Base-by-base conservation (phyloP, 2,329 filamentous ascomycete genomes). In the Fusarium sp. region DNA sequence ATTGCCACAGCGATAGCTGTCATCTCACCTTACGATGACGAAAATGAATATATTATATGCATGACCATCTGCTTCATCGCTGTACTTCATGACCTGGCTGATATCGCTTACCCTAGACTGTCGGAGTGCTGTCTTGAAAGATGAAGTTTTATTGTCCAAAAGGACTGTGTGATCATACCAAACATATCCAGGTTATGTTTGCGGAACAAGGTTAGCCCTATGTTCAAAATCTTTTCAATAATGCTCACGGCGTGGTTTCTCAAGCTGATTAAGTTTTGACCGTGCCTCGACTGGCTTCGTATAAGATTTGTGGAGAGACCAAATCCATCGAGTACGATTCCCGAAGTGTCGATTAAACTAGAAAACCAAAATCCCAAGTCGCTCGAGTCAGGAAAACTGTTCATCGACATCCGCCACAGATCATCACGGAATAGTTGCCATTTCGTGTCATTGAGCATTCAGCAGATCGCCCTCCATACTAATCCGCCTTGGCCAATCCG, bases 11-110 rank as follows among this genome's bases (percentile, higher is more conserved):
- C 41, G 43, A 43, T 55, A 46, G 43, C 46, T 49, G 57, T 22
- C 26, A 24, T 56, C 51, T 53, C 48, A 41, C 26, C 49, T 63
- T 39, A 63, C 51, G 57, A 68, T 67, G 50, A 68, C 47, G 48
- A 69, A 58, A 67, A 68, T 22, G 62, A 68, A 68, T 62, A 60
- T 26, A 48, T 26, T 37, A 54, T 52, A 26, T 67, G 48, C 37
- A 65, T 33, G 53, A 62, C 13, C 26, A 50, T 22, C 14, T 32
- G 3, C 17, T 65, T 45, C 19, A 35, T 45, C 6, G 15, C 0
- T 26, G 9, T 22, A 9, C 26, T 19, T 10, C 24, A n/a, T 39
- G 8, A 15, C 41, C 32, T 20, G 28, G 4, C 6, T 7, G 26
- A 32, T 44, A 28, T 7, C 37, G 6, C 32, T 14, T 62, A 35